Base-by-base conservation (phyloP, 169 alveolate genomes). In the Plasmodium gaboni region DNA sequence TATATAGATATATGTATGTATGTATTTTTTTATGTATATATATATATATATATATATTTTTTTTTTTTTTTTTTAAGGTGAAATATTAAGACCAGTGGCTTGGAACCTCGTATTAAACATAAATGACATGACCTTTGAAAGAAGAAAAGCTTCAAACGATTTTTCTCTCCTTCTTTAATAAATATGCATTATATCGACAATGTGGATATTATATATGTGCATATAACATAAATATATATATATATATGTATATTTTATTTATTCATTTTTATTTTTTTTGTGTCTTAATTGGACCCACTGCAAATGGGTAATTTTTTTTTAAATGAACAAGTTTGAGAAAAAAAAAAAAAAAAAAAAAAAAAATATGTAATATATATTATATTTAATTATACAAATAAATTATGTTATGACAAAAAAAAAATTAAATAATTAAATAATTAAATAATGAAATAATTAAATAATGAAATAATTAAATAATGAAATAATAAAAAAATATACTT, bases 21-120 rank as follows among this genome's bases (percentile, higher is more conserved):
- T 19, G 22, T 19, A 19, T 19, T 19, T 19, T 19, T 0, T 19
- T 19, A 15, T 53, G 13, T 53, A 53, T 51, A 53, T 55, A 15
- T 12, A 55, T 55, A 55, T 8, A 15, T n/a, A 10, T 53, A 53
- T 53, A 8, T 8, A 5, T 53, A 5, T 10, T 9, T 55, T 55
- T n/a, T 32, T 12, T 32, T 17, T 24, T 50, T 42, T 59, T 55
- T 44, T 7, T 67, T 13, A 67, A 80, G 90, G 90, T 17, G 64
- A 80, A 51, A 67, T 80, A n/a, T 53, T 80, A 71, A 67, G 57
- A 46, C 90, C 90, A 22, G 90, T 55, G 28, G 90, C 90, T 55
- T 80, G 90, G 90, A 80, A 80, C 61, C 53, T 80, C 72, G 68
- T 80, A 80, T 28, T 80, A 44, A 80, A 68, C 60, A 10, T 80